Conservation (phyloP, 192 early-diverging fungal species). For the Gryganskiella cystojenkinii region DNA sequence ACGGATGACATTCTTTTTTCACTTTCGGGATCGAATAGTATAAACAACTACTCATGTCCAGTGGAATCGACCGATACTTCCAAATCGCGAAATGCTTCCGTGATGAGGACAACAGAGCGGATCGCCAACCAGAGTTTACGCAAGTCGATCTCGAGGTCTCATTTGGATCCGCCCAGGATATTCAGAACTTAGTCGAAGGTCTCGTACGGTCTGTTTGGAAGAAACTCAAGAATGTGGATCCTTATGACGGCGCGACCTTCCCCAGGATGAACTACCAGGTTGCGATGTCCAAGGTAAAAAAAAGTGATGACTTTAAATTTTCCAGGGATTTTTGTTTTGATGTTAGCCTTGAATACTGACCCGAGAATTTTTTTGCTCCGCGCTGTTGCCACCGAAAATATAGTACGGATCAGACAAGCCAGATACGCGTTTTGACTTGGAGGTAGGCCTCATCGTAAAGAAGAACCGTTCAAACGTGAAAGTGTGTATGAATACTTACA, state of each 20-base stretch:
- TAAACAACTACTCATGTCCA: slow-evolving; percentile 94
- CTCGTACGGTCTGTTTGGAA: slow-evolving; percentile 76
- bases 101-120: slow-evolving; percentile 88
- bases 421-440: slow-evolving; percentile 83
- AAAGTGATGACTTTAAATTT: too few relatives aligned
- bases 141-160: slow-evolving; percentile 95
- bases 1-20: too few relatives aligned
- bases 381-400: too few relatives aligned
- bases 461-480: not conserved
- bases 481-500: too few relatives aligned
- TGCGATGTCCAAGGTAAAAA: slow-evolving; percentile 73
- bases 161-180: slow-evolving; percentile 77
- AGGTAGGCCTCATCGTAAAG: slow-evolving; percentile 66
- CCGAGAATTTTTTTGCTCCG: too few relatives aligned
- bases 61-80: slow-evolving; percentile 90
- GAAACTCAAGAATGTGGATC: slow-evolving; percentile 60
- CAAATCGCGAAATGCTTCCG: slow-evolving; percentile 94
- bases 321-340: too few relatives aligned
- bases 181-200: slow-evolving; percentile 79
- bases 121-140: slow-evolving; percentile 95
- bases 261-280: slow-evolving; percentile 82
- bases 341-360: too few relatives aligned
- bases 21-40: slow-evolving; percentile 78
- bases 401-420: slow-evolving; percentile 95
- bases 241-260: slow-evolving; percentile 64